phyloP scores from a whole-genome alignment of 495 filamentous ascomycete species.

The Penicillium macrosclerotiorum region DNA sequence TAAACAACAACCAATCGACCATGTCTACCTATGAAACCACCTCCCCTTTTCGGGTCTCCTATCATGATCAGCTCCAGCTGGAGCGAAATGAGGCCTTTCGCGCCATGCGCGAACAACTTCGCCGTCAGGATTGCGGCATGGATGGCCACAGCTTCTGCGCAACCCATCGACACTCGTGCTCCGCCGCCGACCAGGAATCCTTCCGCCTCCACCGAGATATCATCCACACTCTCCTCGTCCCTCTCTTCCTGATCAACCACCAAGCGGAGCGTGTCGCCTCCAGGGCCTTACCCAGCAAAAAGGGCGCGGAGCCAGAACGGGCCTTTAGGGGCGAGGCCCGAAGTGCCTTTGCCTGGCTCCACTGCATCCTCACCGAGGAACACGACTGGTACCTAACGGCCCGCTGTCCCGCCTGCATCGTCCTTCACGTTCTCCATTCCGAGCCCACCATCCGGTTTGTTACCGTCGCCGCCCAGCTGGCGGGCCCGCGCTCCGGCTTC shows the following conservation, averaged over 20 bases:
- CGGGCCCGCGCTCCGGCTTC: conserved; percentile 47
- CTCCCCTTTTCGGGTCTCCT: conserved; percentile 49
- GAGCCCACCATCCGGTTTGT: conserved; percentile 60
- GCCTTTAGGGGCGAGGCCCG: conserved; percentile 58
- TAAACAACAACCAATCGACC: not conserved
- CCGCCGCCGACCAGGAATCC: conserved; percentile 37
- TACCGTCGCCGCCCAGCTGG: conserved; percentile 53
- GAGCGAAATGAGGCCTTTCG: conserved; percentile 44
- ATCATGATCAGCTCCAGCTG: conserved; percentile 34
- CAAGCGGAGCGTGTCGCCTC: conserved; percentile 51
- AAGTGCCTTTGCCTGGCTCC: conserved; percentile 59
- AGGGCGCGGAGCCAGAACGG: conserved; percentile 54
- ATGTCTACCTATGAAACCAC: conserved; percentile 29
- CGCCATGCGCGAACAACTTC: conserved; percentile 42
- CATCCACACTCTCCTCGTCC: conserved; percentile 57
- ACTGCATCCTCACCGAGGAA: conserved; percentile 57
- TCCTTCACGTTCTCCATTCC: conserved; percentile 52
- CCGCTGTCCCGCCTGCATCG: conserved; percentile 58
- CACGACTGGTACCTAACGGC: conserved; percentile 57
- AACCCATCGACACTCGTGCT: conserved; percentile 42
- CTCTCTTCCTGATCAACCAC: conserved; percentile 55
- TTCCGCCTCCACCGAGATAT: conserved; percentile 62
- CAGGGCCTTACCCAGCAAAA: conserved; percentile 41
- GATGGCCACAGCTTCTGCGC: conserved; percentile 49
- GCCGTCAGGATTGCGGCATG: conserved; percentile 39